Percentiles rank a stretch among this genome's conserved stretches.
phyloP scores from a whole-genome alignment of 768 basidiomycete genomes.

The Sarcomyxa edulis region DNA sequence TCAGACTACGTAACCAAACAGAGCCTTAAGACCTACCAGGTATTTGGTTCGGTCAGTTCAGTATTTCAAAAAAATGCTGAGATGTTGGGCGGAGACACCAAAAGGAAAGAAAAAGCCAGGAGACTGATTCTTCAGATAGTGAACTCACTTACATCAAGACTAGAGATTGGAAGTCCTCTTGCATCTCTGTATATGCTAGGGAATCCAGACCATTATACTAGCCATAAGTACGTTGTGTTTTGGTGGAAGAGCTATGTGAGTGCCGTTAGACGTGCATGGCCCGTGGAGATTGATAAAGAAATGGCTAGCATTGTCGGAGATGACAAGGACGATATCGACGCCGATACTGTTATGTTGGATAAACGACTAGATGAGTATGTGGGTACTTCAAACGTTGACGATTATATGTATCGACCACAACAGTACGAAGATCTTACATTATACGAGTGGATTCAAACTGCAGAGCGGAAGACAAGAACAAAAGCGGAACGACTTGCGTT shows the following conservation, averaged over 20 bases:
- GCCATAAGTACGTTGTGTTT: constrained; percentile 20
- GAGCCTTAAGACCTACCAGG: constrained; percentile 22
- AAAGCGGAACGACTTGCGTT: too few relatives aligned
- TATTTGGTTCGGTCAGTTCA: constrained; percentile 22
- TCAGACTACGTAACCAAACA: constrained; percentile 33
- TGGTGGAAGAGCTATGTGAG: constrained; percentile 20
- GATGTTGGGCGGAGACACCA: constrained; percentile 8
- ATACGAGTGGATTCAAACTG: constrained; percentile 24
- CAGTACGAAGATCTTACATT: constrained; percentile 14
- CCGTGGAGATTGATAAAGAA: constrained; percentile 4
- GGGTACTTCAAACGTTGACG: constrained; percentile 16
- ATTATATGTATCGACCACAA: constrained; percentile 20
- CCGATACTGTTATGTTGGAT: constrained; percentile 14
- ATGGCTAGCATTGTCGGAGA: too few relatives aligned
- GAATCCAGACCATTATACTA: constrained; percentile 28
- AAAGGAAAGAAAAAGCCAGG: constrained; percentile 11
- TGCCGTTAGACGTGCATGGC: background rate
- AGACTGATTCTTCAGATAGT: constrained; percentile 20
- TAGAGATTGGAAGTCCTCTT: constrained; percentile 28
- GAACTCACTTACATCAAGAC: constrained; percentile 20
- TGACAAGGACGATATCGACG: constrained; percentile 3
- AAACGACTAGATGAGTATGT: constrained; percentile 12
- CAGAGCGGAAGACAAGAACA: constrained; percentile 1
- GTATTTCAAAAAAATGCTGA: constrained; percentile 18
- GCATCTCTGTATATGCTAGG: constrained; percentile 23